Evolutionary conservation across 2,329 filamentous ascomycete genomes (phyloP), one percentile per base, ranked within the genome.

Genomic region (Didymella pinodella): DNA sequence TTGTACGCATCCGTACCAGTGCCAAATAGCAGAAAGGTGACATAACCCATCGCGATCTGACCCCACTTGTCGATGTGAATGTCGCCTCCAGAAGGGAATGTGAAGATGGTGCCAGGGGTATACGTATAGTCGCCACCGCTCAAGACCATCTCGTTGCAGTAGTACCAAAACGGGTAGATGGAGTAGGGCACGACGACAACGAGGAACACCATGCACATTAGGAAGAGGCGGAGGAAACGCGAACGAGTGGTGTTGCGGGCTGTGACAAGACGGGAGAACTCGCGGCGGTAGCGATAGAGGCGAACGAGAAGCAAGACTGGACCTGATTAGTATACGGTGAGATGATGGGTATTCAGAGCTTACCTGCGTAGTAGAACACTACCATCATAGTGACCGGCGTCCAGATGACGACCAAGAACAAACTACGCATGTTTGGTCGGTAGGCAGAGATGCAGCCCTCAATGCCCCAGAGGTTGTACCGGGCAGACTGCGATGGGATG

Each of bases 21-120:
- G 8, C 88, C 88, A 64, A 90, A 90, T 66, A 88, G 84, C n/a
- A 84, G 51, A 68, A 90, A 90, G 12, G 86, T 75, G 26, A 87
- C 57, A 58, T 84, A 81, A 0, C 84, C 85, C 3, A 82, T 78
- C 0, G 69, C 80, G 10, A 89, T 76, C 46, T 84, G 81, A 20
- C 84, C 79, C 85, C 86, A 90, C 29, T 83, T 81, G 67, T 88
- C 84, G 59, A 83, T 83, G 43, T 79, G 71, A 38, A 84, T 76
- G 2, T 62, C 10, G 34, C 84, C 81, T 40, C 75, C 36, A 22
- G 80, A 77, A 2, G 82, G 80, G 2, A 83, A 69, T 58, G 81
- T 82, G 28, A 80, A 61, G 59, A 88, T 83, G 1, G 67, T 69
- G 45, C 79, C 70, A 83, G 86, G 88, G 3, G 73, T 64, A 0